These are phyloP conservation scores for Exophiala spinifera DNA, from an alignment of 2,329 filamentous ascomycete species.

Conservation along the genomic window DNA sequence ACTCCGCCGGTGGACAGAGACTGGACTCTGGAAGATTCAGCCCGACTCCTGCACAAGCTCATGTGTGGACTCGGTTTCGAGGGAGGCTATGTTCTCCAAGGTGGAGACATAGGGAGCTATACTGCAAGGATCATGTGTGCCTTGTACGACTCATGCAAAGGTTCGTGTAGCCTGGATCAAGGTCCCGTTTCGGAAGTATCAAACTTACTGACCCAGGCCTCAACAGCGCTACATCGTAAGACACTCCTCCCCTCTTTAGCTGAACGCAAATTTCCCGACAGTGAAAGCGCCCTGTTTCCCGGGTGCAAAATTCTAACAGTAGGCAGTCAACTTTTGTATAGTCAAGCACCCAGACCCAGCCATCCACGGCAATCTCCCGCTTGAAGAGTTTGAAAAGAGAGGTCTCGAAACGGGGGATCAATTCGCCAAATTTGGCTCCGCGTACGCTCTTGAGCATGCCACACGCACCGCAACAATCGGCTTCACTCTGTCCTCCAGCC, in stretches of 20 bases:
- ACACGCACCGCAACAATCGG: conserved; percentile 57
- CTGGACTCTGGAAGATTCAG: conserved; percentile 41
- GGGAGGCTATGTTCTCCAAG: conserved; percentile 53
- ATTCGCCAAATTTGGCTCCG: conserved; percentile 44
- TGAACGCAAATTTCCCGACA: no score
- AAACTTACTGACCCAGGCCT: no score
- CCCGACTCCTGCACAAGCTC: conserved; percentile 49
- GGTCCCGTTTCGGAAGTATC: no score
- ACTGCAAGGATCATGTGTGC: conserved; percentile 45
- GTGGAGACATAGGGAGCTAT: conserved; percentile 55
- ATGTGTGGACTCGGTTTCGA: conserved; percentile 55
- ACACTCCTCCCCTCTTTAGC: no score
- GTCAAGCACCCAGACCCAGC: background rate
- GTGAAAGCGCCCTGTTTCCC: no score
- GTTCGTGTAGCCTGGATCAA: background rate
- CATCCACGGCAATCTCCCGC: background rate
- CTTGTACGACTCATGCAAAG: conserved; percentile 46
- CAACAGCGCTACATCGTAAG: no score
- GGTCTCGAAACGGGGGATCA: conserved; percentile 20
- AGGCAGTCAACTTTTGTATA: conserved; percentile 17
- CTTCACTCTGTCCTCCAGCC: conserved; percentile 51
- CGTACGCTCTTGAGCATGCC: conserved; percentile 53
- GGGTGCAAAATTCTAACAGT: background rate
- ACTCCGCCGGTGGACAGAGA: conserved; percentile 45
- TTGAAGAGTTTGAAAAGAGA: conserved; percentile 4